Conservation (phyloP, 331 rosid species). For the Stylosanthes scabra region DNA sequence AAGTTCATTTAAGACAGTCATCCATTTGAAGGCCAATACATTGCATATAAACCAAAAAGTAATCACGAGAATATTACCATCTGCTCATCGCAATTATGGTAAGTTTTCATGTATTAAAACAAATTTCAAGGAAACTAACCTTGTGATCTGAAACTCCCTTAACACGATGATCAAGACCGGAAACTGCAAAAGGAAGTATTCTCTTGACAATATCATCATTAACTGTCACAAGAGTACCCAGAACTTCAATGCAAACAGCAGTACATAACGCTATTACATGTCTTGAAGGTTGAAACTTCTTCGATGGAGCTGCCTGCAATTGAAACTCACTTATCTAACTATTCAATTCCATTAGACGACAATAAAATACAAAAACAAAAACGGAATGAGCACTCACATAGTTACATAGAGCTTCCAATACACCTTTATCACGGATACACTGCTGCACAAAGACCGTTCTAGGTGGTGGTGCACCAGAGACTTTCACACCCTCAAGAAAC, state of each 20-base stretch:
- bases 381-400: slow-evolving; percentile 66
- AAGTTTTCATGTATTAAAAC: background rate
- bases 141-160: slow-evolving; percentile 72
- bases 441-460: slow-evolving; percentile 88
- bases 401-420: slow-evolving; percentile 75
- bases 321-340: slow-evolving; percentile 27
- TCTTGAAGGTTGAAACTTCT: slow-evolving; percentile 74
- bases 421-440: slow-evolving; percentile 75
- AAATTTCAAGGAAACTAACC: slow-evolving; percentile 54
- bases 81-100: background rate
- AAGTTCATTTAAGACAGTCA: slow-evolving; percentile 14
- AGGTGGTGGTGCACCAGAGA: slow-evolving; percentile 89
- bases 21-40: slow-evolving; percentile 15
- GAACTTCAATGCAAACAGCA: slow-evolving; percentile 81
- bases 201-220: slow-evolving; percentile 69
- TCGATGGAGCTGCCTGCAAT: slow-evolving; percentile 72
- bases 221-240: slow-evolving; percentile 68
- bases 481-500: slow-evolving; percentile 80
- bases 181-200: slow-evolving; percentile 74
- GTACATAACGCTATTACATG: slow-evolving; percentile 76
- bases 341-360: slow-evolving; percentile 11
- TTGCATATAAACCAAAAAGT: slow-evolving; percentile 1
- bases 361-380: slow-evolving; percentile 32
- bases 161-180: slow-evolving; percentile 72
- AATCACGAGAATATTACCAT: background rate